These are phyloP conservation scores for Vigna reflexopilosa DNA, from an alignment of 306 rosid genomes.

Conservation along the genomic window DNA sequence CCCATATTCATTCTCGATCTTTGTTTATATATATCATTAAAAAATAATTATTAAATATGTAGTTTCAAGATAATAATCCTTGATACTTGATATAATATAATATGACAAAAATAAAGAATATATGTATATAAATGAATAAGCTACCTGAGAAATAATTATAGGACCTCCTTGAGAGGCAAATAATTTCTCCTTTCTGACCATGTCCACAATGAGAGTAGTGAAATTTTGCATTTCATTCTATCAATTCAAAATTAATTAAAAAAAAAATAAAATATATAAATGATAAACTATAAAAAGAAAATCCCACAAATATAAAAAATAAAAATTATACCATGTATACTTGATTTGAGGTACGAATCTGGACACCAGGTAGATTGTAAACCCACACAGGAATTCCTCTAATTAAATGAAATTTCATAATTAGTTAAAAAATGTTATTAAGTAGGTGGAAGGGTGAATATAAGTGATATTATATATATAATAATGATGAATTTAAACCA, in stretches of 20 bases:
- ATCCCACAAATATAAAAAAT: too few species aligned
- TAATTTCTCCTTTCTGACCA: conserved; percentile 58
- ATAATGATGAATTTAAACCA: too few species aligned
- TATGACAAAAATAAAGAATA: too few species aligned
- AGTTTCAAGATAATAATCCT: too few species aligned
- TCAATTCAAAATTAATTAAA: background rate
- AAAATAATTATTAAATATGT: too few species aligned
- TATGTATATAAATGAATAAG: too few species aligned
- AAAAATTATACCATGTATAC: conserved; percentile 54
- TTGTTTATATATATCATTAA: background rate
- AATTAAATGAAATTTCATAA: too few species aligned
- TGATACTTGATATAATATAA: too few species aligned
- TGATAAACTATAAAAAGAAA: too few species aligned
- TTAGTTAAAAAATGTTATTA: too few species aligned
- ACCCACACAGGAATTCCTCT: conserved; percentile 72
- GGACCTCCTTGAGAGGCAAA: conserved; percentile 73
- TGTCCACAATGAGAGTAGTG: conserved; percentile 44
- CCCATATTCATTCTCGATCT: conserved; percentile 70
- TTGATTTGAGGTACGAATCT: conserved; percentile 56
- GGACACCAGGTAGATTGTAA: conserved; percentile 60
- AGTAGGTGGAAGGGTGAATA: background rate
- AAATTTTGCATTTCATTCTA: conserved; percentile 47
- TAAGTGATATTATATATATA: too few species aligned
- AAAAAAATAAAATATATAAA: too few species aligned
- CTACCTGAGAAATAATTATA: conserved; percentile 62